These are phyloP conservation scores for Leucaena leucocephala DNA, from an alignment of 306 rosid species.

Conservation along the genomic window DNA sequence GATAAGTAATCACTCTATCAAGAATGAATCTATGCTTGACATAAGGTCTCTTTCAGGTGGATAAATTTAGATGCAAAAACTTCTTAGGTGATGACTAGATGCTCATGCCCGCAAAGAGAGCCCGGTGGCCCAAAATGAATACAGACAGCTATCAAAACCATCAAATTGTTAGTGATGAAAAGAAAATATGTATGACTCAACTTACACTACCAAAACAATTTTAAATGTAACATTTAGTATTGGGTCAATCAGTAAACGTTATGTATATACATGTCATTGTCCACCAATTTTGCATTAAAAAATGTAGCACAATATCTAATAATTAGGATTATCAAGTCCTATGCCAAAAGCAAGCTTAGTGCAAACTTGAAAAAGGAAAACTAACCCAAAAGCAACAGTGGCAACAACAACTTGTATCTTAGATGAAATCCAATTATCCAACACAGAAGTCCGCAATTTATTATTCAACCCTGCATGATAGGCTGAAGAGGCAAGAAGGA, in stretches of 20 bases:
- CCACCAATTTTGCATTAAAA: conserved; percentile 5
- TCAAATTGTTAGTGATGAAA: neutral
- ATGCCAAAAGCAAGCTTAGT: conserved; percentile 6
- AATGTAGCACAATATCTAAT: neutral
- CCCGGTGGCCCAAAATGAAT: neutral
- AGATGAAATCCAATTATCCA: conserved; percentile 87
- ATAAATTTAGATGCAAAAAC: neutral
- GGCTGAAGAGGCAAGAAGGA: conserved; percentile 54
- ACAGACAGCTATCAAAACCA: neutral
- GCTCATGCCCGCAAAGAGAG: neutral
- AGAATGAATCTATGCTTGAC: conserved; percentile 3
- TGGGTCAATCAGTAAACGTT: conserved; percentile 5
- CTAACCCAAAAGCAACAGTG: conserved; percentile 97
- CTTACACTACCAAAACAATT: conserved; percentile 2
- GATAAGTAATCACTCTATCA: conserved; percentile 16
- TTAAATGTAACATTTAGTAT: neutral
- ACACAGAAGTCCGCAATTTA: conserved; percentile 76
- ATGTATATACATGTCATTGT: conserved; percentile 18
- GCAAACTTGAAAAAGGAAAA: conserved; percentile 28
- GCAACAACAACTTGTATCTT: conserved; percentile 94
- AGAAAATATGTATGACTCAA: conserved; percentile 1
- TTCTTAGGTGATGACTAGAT: neutral
- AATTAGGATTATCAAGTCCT: conserved; percentile 16
- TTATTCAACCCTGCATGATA: conserved; percentile 95
- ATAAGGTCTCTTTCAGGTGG: conserved; percentile 1